A percentile compares a stretch with the other conserved stretches of the same genome.
Conservation (phyloP, 306 rosid genomes). For the peach (Prunus persica) region DNA sequence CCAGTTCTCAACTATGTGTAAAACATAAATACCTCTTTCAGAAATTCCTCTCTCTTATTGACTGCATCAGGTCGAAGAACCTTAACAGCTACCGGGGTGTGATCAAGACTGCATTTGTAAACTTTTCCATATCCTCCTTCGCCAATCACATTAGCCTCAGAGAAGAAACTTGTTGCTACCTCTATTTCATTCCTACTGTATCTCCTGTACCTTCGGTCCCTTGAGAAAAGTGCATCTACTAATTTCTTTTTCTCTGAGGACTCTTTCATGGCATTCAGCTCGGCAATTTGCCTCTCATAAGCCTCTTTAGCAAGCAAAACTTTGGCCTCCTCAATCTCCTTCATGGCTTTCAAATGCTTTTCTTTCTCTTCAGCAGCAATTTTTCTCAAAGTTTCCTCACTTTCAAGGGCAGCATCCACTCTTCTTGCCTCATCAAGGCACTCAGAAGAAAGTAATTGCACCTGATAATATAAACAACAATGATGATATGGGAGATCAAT, state of each 20-base stretch:
- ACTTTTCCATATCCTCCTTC: slow-evolving; percentile 97
- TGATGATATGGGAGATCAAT: slow-evolving; percentile 1
- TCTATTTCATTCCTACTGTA: slow-evolving; percentile 75
- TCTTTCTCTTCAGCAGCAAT: slow-evolving; percentile 78
- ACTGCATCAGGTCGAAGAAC: slow-evolving; percentile 51
- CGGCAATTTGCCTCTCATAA: slow-evolving; percentile 79
- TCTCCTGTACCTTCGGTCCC: slow-evolving; percentile 77
- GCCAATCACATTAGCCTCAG: slow-evolving; percentile 61
- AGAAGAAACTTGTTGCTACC: slow-evolving; percentile 64
- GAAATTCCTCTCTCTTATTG: slow-evolving; percentile 75
- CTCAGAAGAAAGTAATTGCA: slow-evolving; percentile 62
- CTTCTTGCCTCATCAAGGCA: slow-evolving; percentile 70
- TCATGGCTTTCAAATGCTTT: slow-evolving; percentile 64
- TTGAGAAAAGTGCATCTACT: slow-evolving; percentile 61
- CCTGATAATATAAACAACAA: slow-evolving; percentile 43
- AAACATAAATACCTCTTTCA: slow-evolving; percentile 66
- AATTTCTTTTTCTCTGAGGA: slow-evolving; percentile 65
- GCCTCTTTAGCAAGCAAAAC: slow-evolving; percentile 63
- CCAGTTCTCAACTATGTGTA: slow-evolving; percentile 3
- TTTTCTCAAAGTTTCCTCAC: slow-evolving; percentile 64
- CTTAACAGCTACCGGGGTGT: slow-evolving; percentile 88
- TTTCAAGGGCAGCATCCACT: slow-evolving; percentile 59
- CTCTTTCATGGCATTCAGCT: slow-evolving; percentile 64
- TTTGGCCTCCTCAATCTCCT: slow-evolving; percentile 75
- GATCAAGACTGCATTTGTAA: slow-evolving; percentile 85